These are phyloP conservation scores for Westerdykella aurantiaca DNA, from an alignment of 2,329 filamentous ascomycete species.

Conservation along the genomic window DNA sequence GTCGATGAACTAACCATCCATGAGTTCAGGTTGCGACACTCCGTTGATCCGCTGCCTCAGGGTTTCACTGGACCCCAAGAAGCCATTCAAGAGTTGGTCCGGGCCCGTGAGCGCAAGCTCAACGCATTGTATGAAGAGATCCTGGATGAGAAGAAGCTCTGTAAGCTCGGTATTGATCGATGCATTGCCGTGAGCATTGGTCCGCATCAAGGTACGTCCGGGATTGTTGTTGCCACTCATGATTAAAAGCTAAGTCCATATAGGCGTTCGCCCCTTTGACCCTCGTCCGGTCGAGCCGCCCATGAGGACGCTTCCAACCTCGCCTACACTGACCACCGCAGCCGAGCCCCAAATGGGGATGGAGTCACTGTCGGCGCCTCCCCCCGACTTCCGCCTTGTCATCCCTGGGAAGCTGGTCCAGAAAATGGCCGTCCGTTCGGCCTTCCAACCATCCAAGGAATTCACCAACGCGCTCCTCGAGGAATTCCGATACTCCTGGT, in stretches of 20 bases:
- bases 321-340: background rate
- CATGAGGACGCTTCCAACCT: background rate
- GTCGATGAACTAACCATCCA: no score
- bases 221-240: background rate
- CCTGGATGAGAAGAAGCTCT: background rate
- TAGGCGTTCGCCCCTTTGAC: background rate
- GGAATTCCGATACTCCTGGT: background rate
- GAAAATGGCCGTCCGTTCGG: background rate
- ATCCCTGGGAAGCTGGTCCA: background rate
- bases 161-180: background rate
- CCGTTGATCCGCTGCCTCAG: no score
- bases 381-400: background rate
- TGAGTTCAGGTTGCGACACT: no score
- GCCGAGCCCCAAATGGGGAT: background rate
- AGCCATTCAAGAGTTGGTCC: no score
- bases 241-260: background rate
- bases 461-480: background rate
- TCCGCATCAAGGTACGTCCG: background rate
- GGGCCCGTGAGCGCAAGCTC: background rate
- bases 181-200: background rate
- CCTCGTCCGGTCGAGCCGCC: background rate
- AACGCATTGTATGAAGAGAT: background rate
- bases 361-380: background rate
- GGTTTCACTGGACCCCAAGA: no score
- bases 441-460: background rate